Conservation (phyloP, 768 basidiomycete genomes). For the Panus rudis region DNA sequence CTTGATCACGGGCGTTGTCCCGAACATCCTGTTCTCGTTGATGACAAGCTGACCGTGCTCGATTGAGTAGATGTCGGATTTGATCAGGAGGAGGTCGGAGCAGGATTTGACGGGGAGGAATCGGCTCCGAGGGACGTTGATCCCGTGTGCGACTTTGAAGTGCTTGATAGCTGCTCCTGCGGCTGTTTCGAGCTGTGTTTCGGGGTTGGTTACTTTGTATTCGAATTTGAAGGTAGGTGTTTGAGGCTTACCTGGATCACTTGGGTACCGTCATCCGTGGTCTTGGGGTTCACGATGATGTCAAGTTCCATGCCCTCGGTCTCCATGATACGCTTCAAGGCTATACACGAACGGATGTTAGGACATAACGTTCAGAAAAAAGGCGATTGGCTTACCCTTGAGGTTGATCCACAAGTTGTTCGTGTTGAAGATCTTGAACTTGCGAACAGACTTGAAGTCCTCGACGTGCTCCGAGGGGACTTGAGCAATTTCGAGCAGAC, state of each 20-base stretch:
- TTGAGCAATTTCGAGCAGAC: slow-evolving; percentile 90
- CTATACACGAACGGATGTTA: slow-evolving; percentile 28
- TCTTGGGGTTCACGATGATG: slow-evolving; percentile 91
- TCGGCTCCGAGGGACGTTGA: slow-evolving; percentile 90
- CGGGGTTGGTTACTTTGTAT: neutral
- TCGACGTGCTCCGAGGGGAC: slow-evolving; percentile 90
- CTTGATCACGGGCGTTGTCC: slow-evolving; percentile 91
- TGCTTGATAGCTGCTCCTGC: slow-evolving; percentile 94
- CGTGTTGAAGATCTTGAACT: slow-evolving; percentile 93
- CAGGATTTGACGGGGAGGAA: slow-evolving; percentile 91
- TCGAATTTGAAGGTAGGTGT: slow-evolving; percentile 25
- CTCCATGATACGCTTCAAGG: slow-evolving; percentile 88
- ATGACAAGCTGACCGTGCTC: slow-evolving; percentile 84
- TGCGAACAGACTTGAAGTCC: slow-evolving; percentile 84
- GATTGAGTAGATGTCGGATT: slow-evolving; percentile 88
- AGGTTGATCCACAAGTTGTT: slow-evolving; percentile 80
- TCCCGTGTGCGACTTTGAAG: slow-evolving; percentile 85
- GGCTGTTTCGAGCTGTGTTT: slow-evolving; percentile 40
- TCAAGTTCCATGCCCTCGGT: slow-evolving; percentile 83
- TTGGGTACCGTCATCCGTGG: slow-evolving; percentile 76
- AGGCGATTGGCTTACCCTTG: slow-evolving; percentile 40
- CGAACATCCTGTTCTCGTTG: slow-evolving; percentile 77
- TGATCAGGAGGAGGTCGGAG: slow-evolving; percentile 84
- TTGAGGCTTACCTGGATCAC: no score
- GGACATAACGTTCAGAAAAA: neutral